Evolutionary conservation across 140 eudicot species (phyloP), one percentile per base, ranked within the genome.

Genomic region (Erigeron philadelphicus): DNA sequence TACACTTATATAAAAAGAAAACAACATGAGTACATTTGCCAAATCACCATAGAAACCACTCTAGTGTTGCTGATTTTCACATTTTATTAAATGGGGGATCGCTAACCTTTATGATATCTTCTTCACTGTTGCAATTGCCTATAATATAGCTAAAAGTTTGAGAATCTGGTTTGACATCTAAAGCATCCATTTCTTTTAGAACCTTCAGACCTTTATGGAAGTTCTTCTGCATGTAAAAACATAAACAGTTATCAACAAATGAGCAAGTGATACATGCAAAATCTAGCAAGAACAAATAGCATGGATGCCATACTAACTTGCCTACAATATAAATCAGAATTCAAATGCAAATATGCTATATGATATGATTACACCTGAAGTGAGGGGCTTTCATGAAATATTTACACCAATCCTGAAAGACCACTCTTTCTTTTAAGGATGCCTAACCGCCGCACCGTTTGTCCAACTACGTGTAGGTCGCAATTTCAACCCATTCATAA

Each of bases 131-230:
- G 73, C 89, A 78, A 69, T 85, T 89, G 70, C 77, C 55, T 49
- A 94, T 78, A 19, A 94, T 95, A 78, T 83, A 83, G 84, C 95
- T 78, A 88, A 81, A 94, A 72, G 99, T 94, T 17, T 67, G 77
- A 78, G 89, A 82, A 82, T 92, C 88, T 9, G 93, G 96, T 66
- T 67, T 69, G 62, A 89, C 82, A 47, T 73, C 76, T 66, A 95
- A 85, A 48, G 68, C 80, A 44, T 94, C 93, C 99, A 94, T 94
- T 84, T 83, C 78, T 76, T 87, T 85, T 74, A 94, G 90, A 72
- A 89, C 95, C 78, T 40, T 77, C 73, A 75, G 62, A 53, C 81
- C 95, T 76, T 83, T 77, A 52, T 16, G 19, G 49, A 74, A 60
- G 81, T 89, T 81, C 74, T 89, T 87, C 95, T 91, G 95, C 75